phyloP scores from a whole-genome alignment of 2,329 filamentous ascomycete species.

The Stagonosporopsis cucurbitacearum region DNA sequence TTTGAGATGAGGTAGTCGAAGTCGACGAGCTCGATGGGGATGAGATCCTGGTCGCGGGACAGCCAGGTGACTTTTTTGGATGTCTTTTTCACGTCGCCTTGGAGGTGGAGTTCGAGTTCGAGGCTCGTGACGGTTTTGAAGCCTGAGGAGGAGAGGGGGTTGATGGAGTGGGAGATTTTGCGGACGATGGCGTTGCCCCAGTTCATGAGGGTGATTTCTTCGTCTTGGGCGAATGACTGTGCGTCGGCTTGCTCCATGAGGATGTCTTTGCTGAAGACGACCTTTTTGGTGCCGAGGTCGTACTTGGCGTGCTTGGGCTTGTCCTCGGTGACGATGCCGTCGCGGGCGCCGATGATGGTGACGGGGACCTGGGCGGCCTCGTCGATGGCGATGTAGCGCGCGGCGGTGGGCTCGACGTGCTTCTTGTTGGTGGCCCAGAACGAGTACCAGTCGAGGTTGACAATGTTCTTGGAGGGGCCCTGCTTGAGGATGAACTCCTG shows the following conservation, averaged over 20 bases:
- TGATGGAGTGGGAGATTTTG: slow-evolving; percentile 64
- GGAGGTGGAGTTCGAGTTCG: slow-evolving; percentile 85
- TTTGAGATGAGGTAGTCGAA: slow-evolving; percentile 96
- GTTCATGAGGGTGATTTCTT: slow-evolving; percentile 95
- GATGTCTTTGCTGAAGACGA: slow-evolving; percentile 76
- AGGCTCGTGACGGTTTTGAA: slow-evolving; percentile 67
- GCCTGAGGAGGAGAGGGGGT: slow-evolving; percentile 56
- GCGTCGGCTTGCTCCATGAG: slow-evolving; percentile 88
- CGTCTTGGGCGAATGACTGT: slow-evolving; percentile 77
- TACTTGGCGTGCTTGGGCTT: slow-evolving; percentile 93
- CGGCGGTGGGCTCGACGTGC: slow-evolving; percentile 57
- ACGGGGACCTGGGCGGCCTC: slow-evolving; percentile 75
- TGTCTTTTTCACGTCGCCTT: slow-evolving; percentile 92
- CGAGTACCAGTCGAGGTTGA: slow-evolving; percentile 81
- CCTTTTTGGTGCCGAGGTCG: slow-evolving; percentile 83
- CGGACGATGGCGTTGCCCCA: slow-evolving; percentile 91
- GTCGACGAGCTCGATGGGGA: slow-evolving; percentile 86
- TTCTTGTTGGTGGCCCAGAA: slow-evolving; percentile 63
- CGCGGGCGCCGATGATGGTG: slow-evolving; percentile 67
- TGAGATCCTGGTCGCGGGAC: slow-evolving; percentile 75
- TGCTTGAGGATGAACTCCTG: slow-evolving; percentile 86
- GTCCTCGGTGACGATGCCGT: slow-evolving; percentile 66
- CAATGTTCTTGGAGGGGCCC: slow-evolving; percentile 82
- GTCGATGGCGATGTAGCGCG: slow-evolving; percentile 63
- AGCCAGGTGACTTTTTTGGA: slow-evolving; percentile 98